Evolutionary conservation across 208 protist genomes (phyloP), one percentile per base, ranked within the genome.

Genomic region (Crithidia brevicula): DNA sequence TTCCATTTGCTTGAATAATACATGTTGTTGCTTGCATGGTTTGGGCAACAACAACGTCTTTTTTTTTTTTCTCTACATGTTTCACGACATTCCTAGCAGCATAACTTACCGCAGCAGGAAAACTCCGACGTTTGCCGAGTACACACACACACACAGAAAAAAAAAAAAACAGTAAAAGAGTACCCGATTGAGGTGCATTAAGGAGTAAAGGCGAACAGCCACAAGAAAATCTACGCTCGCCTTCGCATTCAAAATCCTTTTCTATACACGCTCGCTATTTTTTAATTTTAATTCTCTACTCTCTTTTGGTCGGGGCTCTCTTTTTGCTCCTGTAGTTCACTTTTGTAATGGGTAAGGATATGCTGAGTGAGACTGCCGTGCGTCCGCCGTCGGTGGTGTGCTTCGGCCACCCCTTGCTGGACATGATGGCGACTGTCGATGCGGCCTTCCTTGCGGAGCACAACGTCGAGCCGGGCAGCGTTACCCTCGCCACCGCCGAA

Each of bases 351-450:
- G 53, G 52, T 4, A 69, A 54, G 49, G 56, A 76, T 8, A 34
- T 28, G 27, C 13, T 20, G 31, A 20, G 27, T 49, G 46, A 47
- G 3, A 47, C 43, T 22, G 45, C 47, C 6, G 20, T 51, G 13
- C 34, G 25, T 34, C 13, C 53, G 4, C 45, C 59, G 11, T 68
- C 62, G 30, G 36, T 91, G 23, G 13, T 95, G 53, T 91, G 88
- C 73, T 85, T 95, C 42, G 90, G 90, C 4, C 87, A 99, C 80
- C 98, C 98, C 22, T 83, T 99, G 53, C 85, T 99, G 27, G 98
- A 99, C 79, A 98, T 99, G 74, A 97, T 95, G 25, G 91, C 95
- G 13, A 72, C 85, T 13, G 96, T 99, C n/a, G 73, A 84, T 30
- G 67, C 74, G 4, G 81, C 71, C 1, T 79, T 98, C 16, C 66